phyloP scores from a whole-genome alignment of 768 basidiomycete genomes.

The Hypholoma fasciculare region DNA sequence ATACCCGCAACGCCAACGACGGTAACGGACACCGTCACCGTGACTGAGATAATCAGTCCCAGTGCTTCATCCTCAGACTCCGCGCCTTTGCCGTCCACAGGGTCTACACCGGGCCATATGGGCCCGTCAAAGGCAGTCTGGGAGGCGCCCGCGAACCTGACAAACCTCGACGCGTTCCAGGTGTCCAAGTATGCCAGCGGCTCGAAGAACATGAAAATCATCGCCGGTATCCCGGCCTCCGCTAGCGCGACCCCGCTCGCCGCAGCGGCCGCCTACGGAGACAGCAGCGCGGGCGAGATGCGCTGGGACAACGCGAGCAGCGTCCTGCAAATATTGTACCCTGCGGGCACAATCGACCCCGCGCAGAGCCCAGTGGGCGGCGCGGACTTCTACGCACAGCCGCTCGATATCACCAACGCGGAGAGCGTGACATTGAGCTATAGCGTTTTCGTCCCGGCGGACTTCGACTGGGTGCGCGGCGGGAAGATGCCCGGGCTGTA shows the following conservation, averaged over 20 bases:
- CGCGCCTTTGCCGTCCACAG: background rate
- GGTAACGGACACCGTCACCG: constrained; percentile 23
- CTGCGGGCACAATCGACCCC: constrained; percentile 70
- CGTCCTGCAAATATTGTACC: constrained; percentile 66
- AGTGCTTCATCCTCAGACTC: constrained; percentile 1
- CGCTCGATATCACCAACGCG: constrained; percentile 44
- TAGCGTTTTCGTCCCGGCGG: constrained; percentile 72
- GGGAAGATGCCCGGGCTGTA: constrained; percentile 87
- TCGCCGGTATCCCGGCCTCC: constrained; percentile 44
- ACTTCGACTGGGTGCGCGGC: constrained; percentile 77
- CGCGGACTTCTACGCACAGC: constrained; percentile 62
- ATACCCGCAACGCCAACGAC: constrained; percentile 17
- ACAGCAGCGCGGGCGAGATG: background rate
- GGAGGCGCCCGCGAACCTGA: constrained; percentile 52
- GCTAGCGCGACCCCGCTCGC: constrained; percentile 24
- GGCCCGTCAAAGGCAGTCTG: constrained; percentile 36
- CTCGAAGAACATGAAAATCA: constrained; percentile 53
- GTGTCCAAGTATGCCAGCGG: constrained; percentile 57
- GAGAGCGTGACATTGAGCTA: constrained; percentile 61
- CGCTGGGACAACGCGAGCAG: constrained; percentile 30
- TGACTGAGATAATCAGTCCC: constrained; percentile 17
- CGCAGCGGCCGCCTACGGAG: background rate
- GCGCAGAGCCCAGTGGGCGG: constrained; percentile 64
- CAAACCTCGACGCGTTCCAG: constrained; percentile 60
- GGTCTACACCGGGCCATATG: background rate